phyloP scores from a whole-genome alignment of 2,329 filamentous ascomycete species.

The Monosporascus sp. region DNA sequence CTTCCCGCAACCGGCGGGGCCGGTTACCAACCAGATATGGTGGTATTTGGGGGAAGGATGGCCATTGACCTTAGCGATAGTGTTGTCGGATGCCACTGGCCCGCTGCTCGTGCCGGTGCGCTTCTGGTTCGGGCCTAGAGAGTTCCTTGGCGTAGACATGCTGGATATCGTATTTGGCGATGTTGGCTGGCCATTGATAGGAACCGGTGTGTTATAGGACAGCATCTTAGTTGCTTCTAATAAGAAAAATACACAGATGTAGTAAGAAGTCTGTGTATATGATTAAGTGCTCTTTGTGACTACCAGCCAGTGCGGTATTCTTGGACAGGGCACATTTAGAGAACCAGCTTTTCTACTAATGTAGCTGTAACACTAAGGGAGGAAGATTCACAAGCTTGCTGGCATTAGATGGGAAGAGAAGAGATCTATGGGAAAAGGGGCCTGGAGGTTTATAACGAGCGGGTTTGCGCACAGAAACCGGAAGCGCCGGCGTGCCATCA shows the following conservation, averaged over 20 bases:
- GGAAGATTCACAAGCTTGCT: no score
- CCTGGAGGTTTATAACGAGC: constrained; percentile 4
- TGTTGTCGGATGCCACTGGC: constrained; percentile 25
- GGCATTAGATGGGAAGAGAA: neutral
- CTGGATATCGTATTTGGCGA: constrained; percentile 21
- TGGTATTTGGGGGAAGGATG: constrained; percentile 36
- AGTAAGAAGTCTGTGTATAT: neutral
- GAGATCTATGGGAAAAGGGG: constrained; percentile 5
- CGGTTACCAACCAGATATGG: constrained; percentile 78
- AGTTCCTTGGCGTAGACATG: constrained; percentile 23
- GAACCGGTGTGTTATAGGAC: constrained; percentile 43
- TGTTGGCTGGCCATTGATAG: constrained; percentile 35
- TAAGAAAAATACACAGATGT: neutral
- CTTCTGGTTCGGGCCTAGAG: constrained; percentile 22
- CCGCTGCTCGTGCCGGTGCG: constrained; percentile 25
- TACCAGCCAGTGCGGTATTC: neutral
- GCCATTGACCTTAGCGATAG: constrained; percentile 20
- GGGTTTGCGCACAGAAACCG: neutral
- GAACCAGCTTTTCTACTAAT: neutral
- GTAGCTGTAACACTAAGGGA: neutral
- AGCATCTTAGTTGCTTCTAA: constrained; percentile 35
- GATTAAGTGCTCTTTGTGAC: neutral
- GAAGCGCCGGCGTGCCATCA: neutral
- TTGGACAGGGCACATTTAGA: neutral
- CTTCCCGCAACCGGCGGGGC: constrained; percentile 75